Evolutionary conservation across 225 moss, liverwort and hornwort species (phyloP), one percentile per base, ranked within the genome.

Genomic region (Pseudoscleropodium purum): DNA sequence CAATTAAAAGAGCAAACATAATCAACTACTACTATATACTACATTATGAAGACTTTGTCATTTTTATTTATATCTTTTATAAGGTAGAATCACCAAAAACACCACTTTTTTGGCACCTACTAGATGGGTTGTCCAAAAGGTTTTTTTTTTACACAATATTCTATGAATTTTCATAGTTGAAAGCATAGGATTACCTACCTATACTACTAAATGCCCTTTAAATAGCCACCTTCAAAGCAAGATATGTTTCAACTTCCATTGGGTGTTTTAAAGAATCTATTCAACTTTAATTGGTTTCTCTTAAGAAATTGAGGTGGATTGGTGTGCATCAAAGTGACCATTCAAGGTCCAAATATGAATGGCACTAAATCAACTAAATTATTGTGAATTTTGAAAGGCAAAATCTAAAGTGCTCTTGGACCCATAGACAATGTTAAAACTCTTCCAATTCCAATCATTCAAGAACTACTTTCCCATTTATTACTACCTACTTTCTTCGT

Each of bases 351-450:
- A 52, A 15, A 78, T 18, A 37, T 25, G 0, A 2, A 1, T 5
- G 25, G 15, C 0, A 0, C 4, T 0, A 37, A 37, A 56, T 0
- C 37, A 0, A 15, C 2, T n/a, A n/a, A n/a, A n/a, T n/a, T n/a
- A n/a, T n/a, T n/a, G n/a, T n/a, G n/a, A n/a, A n/a, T n/a, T n/a
- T n/a, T n/a, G n/a, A n/a, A n/a, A n/a, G n/a, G n/a, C n/a, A n/a
- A n/a, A n/a, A n/a, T n/a, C n/a, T n/a, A n/a, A n/a, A n/a, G n/a
- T n/a, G n/a, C n/a, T n/a, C n/a, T n/a, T n/a, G n/a, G n/a, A n/a
- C n/a, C n/a, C n/a, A n/a, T n/a, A n/a, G n/a, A n/a, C n/a, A n/a
- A n/a, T n/a, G n/a, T n/a, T n/a, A n/a, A n/a, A n/a, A n/a, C n/a
- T n/a, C n/a, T n/a, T n/a, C n/a, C n/a, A n/a, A n/a, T n/a, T n/a